Evolutionary conservation across 345 rosid genomes (phyloP).

Genomic region (Brassica nigra): DNA sequence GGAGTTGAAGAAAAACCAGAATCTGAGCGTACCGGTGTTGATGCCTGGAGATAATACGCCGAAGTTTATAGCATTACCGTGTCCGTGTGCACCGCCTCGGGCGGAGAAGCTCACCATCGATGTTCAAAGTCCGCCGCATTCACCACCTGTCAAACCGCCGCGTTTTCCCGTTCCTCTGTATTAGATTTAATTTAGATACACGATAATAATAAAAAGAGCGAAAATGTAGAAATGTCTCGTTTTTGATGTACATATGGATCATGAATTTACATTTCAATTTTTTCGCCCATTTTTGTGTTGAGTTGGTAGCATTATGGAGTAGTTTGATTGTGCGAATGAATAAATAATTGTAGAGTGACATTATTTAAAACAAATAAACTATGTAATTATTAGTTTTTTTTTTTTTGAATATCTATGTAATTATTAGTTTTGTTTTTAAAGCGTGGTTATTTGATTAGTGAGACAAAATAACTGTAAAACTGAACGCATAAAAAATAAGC

Average conservation of each 20-base stretch:
- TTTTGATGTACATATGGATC: slow-evolving; percentile 41
- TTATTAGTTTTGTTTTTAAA: background rate
- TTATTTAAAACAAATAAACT: background rate
- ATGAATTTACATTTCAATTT: slow-evolving; percentile 33
- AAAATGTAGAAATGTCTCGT: slow-evolving; percentile 30
- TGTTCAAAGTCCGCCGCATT: slow-evolving; percentile 48
- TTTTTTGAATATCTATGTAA: background rate
- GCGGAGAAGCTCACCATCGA: slow-evolving; percentile 46
- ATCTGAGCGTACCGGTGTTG: slow-evolving; percentile 72
- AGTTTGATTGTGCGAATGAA: background rate
- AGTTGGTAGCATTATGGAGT: slow-evolving; percentile 10
- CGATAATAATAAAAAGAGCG: slow-evolving; percentile 5
- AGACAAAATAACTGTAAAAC: background rate
- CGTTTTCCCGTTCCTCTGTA: slow-evolving; percentile 71
- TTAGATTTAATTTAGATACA: slow-evolving; percentile 41
- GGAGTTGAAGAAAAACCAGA: slow-evolving; percentile 55
- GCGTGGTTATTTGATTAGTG: background rate
- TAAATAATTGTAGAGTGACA: background rate
- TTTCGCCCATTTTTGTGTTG: slow-evolving; percentile 30
- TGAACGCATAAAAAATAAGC: background rate
- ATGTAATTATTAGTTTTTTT: background rate
- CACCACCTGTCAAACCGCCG: slow-evolving; percentile 50
- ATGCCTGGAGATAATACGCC: slow-evolving; percentile 94
- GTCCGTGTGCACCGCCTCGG: slow-evolving; percentile 73
- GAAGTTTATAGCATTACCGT: slow-evolving; percentile 89